phyloP scores from a whole-genome alignment of 176 grass and related monocot species.

The Hsuehochloa calcarea region DNA sequence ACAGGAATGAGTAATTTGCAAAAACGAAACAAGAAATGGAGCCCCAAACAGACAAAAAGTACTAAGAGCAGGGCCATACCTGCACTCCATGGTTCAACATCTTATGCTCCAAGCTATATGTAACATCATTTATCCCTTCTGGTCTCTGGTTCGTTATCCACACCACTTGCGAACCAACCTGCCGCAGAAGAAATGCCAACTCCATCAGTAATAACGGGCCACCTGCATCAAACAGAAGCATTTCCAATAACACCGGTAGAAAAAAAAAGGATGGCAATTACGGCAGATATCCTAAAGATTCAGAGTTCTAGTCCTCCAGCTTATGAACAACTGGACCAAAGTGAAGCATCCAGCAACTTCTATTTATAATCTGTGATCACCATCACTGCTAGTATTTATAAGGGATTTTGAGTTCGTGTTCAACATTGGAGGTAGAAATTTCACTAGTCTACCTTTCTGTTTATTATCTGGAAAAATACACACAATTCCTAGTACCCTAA shows the following conservation, averaged over 20 bases:
- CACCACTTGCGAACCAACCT: slow-evolving; percentile 62
- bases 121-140: slow-evolving; percentile 69
- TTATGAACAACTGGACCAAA: slow-evolving; percentile 1
- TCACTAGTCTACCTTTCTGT: background rate
- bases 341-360: background rate
- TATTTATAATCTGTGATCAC: background rate
- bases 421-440: slow-evolving; percentile 6
- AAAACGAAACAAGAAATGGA: slow-evolving; percentile 15
- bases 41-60: background rate
- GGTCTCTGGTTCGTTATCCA: slow-evolving; percentile 90
- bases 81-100: slow-evolving; percentile 85
- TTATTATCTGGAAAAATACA: background rate
- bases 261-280: background rate
- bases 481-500: background rate
- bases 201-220: slow-evolving; percentile 95
- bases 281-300: background rate
- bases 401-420: background rate
- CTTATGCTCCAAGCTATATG: slow-evolving; percentile 82
- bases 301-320: background rate
- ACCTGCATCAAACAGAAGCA: slow-evolving; percentile 47
- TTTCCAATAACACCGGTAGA: background rate
- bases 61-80: slow-evolving; percentile 20
- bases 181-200: slow-evolving; percentile 75
- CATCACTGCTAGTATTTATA: background rate
- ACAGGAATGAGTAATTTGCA: background rate